A percentile compares a stretch with the other conserved stretches of the same genome.
Evolutionary conservation across 352 stramenopile species (phyloP).

Genomic region (Globisporangium cystogenes): DNA sequence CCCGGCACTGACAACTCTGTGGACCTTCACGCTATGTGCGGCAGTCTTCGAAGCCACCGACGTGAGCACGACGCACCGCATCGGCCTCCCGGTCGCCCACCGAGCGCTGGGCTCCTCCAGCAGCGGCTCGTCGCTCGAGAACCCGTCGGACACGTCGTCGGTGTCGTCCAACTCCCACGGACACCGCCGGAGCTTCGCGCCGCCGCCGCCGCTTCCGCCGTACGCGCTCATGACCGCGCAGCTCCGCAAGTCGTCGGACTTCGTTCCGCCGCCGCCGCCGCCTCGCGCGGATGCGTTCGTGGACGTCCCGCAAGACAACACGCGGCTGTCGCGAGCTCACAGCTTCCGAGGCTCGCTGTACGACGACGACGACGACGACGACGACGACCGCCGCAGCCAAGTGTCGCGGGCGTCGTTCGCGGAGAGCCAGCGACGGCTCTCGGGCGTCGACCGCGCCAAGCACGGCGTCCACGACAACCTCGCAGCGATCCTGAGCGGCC

Average conservation of each 20-base stretch:
- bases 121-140: slow-evolving; percentile 26
- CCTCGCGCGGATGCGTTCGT: slow-evolving; percentile 12
- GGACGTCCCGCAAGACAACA: slow-evolving; percentile 5
- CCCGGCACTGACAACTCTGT: no score
- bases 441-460: slow-evolving; percentile 35
- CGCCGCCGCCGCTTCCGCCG: slow-evolving; percentile 13
- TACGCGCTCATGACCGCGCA: slow-evolving; percentile 9
- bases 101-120: slow-evolving; percentile 31
- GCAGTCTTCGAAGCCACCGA: slow-evolving; percentile 49
- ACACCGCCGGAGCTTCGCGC: slow-evolving; percentile 16
- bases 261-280: slow-evolving; percentile 12
- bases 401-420: slow-evolving; percentile 40
- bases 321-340: slow-evolving; percentile 40
- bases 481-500: slow-evolving; percentile 56
- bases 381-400: slow-evolving; percentile 25
- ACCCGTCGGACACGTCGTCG: slow-evolving; percentile 48
- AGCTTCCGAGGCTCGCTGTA: slow-evolving; percentile 56
- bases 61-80: slow-evolving; percentile 11
- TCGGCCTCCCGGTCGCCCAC: slow-evolving; percentile 15
- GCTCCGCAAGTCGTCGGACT: slow-evolving; percentile 6
- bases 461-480: slow-evolving; percentile 46
- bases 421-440: slow-evolving; percentile 30
- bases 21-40: no score
- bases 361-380: slow-evolving; percentile 18
- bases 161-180: slow-evolving; percentile 27